Evolutionary conservation across 176 grass and related monocot species (phyloP).

Genomic region (Aegilops speltoides): DNA sequence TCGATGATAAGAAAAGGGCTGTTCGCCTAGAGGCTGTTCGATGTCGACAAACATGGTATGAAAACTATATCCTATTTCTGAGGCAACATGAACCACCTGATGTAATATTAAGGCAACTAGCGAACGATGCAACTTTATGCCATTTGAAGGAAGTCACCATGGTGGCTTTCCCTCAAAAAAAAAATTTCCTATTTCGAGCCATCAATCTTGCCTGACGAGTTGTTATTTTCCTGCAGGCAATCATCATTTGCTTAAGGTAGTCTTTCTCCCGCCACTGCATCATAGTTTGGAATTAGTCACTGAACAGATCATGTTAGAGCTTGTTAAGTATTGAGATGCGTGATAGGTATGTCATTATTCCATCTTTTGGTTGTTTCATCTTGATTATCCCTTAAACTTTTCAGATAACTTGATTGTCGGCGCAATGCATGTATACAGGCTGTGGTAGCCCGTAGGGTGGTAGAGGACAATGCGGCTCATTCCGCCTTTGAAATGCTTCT

Average conservation of each 20-base stretch:
- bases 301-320: not conserved
- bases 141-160: no score
- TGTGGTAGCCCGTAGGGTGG: not conserved
- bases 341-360: not conserved
- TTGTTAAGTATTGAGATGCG: constrained; percentile 11
- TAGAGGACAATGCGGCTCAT: not conserved
- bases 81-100: no score
- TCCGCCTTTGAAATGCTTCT: not conserved
- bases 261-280: not conserved
- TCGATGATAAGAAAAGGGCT: constrained; percentile 77
- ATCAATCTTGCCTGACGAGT: not conserved
- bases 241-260: constrained; percentile 56
- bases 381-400: not conserved
- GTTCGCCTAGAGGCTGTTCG: constrained; percentile 85
- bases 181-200: not conserved
- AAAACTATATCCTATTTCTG: constrained; percentile 7
- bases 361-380: not conserved
- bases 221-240: constrained; percentile 42
- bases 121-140: no score
- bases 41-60: constrained; percentile 84
- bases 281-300: not conserved
- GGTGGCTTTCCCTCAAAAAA: no score
- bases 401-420: not conserved
- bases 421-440: not conserved
- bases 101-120: no score